Percentiles rank a stretch among this genome's conserved stretches.
These are phyloP conservation scores for Skeletonema marinoi DNA, from an alignment of 108 stramenopile genomes.

Conservation along the genomic window DNA sequence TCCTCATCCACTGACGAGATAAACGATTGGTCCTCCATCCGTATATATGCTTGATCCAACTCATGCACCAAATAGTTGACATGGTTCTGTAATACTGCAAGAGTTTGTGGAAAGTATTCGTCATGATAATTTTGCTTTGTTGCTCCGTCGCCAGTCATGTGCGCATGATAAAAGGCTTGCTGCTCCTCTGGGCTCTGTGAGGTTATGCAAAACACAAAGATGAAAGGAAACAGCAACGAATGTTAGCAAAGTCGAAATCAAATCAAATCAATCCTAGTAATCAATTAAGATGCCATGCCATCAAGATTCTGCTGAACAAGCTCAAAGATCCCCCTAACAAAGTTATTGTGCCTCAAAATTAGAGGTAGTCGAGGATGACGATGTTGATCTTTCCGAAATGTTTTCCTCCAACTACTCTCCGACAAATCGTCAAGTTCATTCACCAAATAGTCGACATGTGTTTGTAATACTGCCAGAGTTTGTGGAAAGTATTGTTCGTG, in stretches of 20 bases:
- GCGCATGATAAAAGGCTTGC: slow-evolving; percentile 44
- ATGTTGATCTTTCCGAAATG: not conserved
- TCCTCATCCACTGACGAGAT: slow-evolving; percentile 5
- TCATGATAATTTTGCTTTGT: slow-evolving; percentile 47
- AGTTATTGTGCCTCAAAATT: slow-evolving; percentile 51
- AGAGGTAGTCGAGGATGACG: slow-evolving; percentile 47
- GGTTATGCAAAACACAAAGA: not conserved
- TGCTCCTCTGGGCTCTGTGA: not conserved
- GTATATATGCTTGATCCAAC: too few relatives aligned
- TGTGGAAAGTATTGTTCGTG: slow-evolving; percentile 47
- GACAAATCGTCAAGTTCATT: slow-evolving; percentile 41
- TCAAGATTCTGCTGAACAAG: slow-evolving; percentile 37
- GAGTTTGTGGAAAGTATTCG: slow-evolving; percentile 46
- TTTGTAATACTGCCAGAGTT: slow-evolving; percentile 31
- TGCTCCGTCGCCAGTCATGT: slow-evolving; percentile 42
- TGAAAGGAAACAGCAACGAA: too few relatives aligned
- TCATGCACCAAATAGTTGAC: slow-evolving; percentile 40
- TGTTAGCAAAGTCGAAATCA: too few relatives aligned
- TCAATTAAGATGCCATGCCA: not conserved
- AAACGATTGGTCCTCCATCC: too few relatives aligned
- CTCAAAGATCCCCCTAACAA: slow-evolving; percentile 39
- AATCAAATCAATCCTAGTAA: too few relatives aligned
- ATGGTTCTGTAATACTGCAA: slow-evolving; percentile 33
- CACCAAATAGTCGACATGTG: slow-evolving; percentile 49
- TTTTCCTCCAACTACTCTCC: not conserved